Evolutionary conservation across 768 basidiomycete genomes (phyloP).

Genomic region (Leccinellum rugosiceps): DNA sequence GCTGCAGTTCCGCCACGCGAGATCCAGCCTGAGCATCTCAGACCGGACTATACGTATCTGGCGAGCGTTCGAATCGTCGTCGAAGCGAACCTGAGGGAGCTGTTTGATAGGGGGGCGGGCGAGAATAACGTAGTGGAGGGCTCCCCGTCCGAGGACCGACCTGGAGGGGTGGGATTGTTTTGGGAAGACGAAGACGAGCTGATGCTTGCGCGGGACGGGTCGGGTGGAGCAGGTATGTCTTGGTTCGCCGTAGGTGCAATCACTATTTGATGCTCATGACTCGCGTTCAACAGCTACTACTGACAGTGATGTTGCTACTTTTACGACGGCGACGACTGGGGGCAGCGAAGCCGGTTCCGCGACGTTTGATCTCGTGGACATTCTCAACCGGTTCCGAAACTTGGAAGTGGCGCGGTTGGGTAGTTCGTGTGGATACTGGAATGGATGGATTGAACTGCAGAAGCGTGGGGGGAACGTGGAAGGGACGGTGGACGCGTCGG

Average conservation of each 20-base stretch:
- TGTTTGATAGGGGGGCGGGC: slow-evolving; percentile 16
- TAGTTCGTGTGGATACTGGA: slow-evolving; percentile 41
- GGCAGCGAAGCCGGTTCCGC: neutral
- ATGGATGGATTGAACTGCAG: slow-evolving; percentile 17
- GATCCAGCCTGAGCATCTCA: slow-evolving; percentile 28
- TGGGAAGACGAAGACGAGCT: slow-evolving; percentile 29
- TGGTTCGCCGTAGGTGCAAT: too few species aligned
- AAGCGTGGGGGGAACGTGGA: neutral
- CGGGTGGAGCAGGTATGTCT: slow-evolving; percentile 4
- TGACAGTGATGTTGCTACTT: neutral
- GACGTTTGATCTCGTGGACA: slow-evolving; percentile 13
- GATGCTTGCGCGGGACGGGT: neutral
- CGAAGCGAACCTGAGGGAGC: slow-evolving; percentile 48
- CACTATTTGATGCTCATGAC: neutral
- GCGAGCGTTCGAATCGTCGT: slow-evolving; percentile 49
- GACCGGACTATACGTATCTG: slow-evolving; percentile 52
- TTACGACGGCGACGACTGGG: neutral
- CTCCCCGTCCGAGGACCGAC: neutral
- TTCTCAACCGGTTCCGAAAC: slow-evolving; percentile 29
- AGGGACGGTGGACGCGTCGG: neutral
- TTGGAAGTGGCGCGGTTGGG: slow-evolving; percentile 41
- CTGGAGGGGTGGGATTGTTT: slow-evolving; percentile 18
- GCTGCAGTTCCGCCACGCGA: slow-evolving; percentile 13
- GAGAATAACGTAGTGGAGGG: neutral
- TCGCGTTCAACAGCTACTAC: neutral